Base-by-base conservation (phyloP, 768 basidiomycete species). In the Boletus insuetus region DNA sequence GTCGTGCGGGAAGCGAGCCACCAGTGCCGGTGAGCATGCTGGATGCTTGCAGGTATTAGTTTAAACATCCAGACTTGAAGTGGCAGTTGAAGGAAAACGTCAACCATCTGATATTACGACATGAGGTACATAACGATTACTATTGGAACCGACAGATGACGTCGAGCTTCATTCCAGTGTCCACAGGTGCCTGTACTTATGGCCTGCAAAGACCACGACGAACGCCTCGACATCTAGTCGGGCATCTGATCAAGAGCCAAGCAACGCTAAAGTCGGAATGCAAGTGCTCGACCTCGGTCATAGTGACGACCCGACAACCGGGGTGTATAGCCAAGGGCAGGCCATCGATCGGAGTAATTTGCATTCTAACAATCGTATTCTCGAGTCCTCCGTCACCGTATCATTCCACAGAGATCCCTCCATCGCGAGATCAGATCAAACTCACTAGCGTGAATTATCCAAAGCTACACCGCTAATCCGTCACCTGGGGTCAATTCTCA, bases 21-120 rank as follows among this genome's bases (percentile, higher is more conserved):
- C 4, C 34, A 14, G 34, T 48, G 44, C 16, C n/a, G 49, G 6
- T 11, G 38, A 46, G 31, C 43, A 38, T 19, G 37, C 10, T 41
- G 55, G 48, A 60, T n/a, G 46, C 11, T 46, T 26, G 47, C 9
- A 19, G 26, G 46, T 42, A 16, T 34, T 29, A 53, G 38, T 51
- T 40, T 32, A 22, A 57, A 19, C 62, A 35, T 35, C 34, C 34
- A 14, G 34, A 38, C 29, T 48, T 22, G 26, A 11, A 57, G 22
- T 45, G 16, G 35, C 29, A 19, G n/a, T 42, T 13, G 22, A 38
- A 46, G n/a, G 20, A 29, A 29, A 26, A 41, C 29, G 16, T 44
- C 34, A 39, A 32, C 9, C 16, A 14, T 12, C 37, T 6, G 26
- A 13, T 4, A 37, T 37, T 50, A 48, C 38, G 46, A 22, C 29